Conservation (phyloP, 176 grass and related monocot genomes). For the Pontederia crassipes region DNA sequence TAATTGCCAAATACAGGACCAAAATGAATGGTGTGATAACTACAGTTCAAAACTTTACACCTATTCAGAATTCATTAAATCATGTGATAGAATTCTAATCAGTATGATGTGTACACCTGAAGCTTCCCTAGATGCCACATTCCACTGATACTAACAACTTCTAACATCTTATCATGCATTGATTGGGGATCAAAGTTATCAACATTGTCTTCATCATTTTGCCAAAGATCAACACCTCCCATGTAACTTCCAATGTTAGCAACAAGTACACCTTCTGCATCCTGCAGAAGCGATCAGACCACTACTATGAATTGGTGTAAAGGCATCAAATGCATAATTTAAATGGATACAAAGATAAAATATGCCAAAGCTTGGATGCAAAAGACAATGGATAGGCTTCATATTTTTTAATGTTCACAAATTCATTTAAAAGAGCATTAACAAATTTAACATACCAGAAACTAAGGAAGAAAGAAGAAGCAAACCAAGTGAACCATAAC, state of each 20-base stretch:
- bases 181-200: slow-evolving; percentile 25
- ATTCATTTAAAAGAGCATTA: no score
- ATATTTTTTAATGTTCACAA: no score
- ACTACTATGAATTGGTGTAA: no score
- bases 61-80: background rate
- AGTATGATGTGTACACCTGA: slow-evolving; percentile 8
- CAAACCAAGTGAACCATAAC: no score
- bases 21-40: background rate
- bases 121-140: slow-evolving; percentile 27
- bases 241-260: slow-evolving; percentile 29
- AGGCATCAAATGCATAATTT: no score
- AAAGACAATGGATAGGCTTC: no score
- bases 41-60: background rate
- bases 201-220: slow-evolving; percentile 16
- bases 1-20: background rate
- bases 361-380: no score
- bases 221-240: slow-evolving; percentile 25
- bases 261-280: slow-evolving; percentile 24
- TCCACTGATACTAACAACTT: slow-evolving; percentile 22
- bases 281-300: background rate
- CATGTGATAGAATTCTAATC: no score
- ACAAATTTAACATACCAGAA: no score
- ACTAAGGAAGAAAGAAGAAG: no score
- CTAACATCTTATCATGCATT: slow-evolving; percentile 25
- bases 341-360: no score